Base-by-base conservation (phyloP, 2,329 filamentous ascomycete species). In the Simplicillium aogashimaense region DNA sequence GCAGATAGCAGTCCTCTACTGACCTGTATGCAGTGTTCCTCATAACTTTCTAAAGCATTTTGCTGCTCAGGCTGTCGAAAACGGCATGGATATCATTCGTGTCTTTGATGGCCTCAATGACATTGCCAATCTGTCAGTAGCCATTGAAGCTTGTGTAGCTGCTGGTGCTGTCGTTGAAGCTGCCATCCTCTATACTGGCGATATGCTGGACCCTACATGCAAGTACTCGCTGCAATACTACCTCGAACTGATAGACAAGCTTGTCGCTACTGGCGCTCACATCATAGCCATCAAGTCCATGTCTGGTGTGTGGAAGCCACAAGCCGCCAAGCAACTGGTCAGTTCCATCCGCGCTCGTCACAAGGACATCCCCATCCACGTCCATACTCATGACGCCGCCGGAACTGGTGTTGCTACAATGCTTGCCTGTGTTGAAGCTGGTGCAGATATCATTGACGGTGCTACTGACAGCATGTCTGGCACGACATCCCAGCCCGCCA, bases 221-320 rank as follows among this genome's bases (percentile, higher is more conserved):
- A 94, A 94, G 72, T 94, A 94, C 73, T 94, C 89, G 64, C 72
- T 94, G 20, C 70, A 85, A 47, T 94, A 94, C 72, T 94, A 94
- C 66, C 61, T 94, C 52, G 63, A 66, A 13, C 66, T 94, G 20
- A 84, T 84, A 35, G 86, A 88, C 51, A 86, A 87, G 69, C 80
- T 94, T 42, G 86, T 94, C 36, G 65, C 67, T 20, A 76, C 94
- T 55, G 82, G 86, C 38, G 86, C 84, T 12, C 86, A 94, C 56
- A 70, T 90, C 38, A 72, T 94, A 14, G 84, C 83, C 50, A 78
- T 90, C 64, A 90, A 90, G 68, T 86, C 90, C 58, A 88, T 94
- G 87, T 87, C 87, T 47, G 87, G 87, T 70, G 84, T 90, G 15
- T 67, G 94, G 46, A 94, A 92, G 69, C 87, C 87, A 36, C 80